Evolutionary conservation across 2,329 filamentous ascomycete species (phyloP), one percentile per base, ranked within the genome.

Genomic region (Purpureocillium lavendulum): DNA sequence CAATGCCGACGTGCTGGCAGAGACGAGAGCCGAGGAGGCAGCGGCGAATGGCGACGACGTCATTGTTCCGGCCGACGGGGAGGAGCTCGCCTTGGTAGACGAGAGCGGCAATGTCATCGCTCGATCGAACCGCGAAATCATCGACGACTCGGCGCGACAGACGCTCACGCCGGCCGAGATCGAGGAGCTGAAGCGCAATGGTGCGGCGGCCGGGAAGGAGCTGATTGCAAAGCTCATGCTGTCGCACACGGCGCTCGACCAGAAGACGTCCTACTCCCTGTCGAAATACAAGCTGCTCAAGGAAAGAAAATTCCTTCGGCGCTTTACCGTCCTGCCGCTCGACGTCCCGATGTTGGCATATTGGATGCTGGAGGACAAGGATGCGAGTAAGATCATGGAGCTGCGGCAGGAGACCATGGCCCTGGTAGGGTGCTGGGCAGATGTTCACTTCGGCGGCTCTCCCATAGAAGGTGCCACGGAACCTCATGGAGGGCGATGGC

Each of bases 231-330:
- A 89, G 63, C 79, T 98, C 18, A 76, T 98, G 61, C 74, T 88
- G 24, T 92, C 88, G 33, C 92, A 98, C 61, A 82, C 85, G 14
- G 85, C 83, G 1, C 73, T 98, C 33, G 88, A 94, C 49, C 84
- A 97, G 65, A 98, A 98, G 71, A 97, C 92, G 0, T 74, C 80
- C 1, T 98, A 94, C 55, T 94, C 88, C 3, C 69, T 96, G 42
- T 89, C 90, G 33, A 98, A 98, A 61, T 98, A 98, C 64, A 95
- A 92, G 54, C 69, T 97, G 14, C 73, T 94, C 34, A 98, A 98
- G 67, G 84, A 86, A 47, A 89, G 82, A 58, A 98, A 98, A 63
- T 97, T 94, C 58, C 75, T 97, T 47, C 82, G 84, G 52, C 74
- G 88, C 11, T 97, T 98, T 55, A 87, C 84, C 0, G 77, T 92